Evolutionary conservation across 805 yeast genomes (phyloP), one percentile per base, ranked within the genome.

Genomic region (Wickerhamiella brachini): DNA sequence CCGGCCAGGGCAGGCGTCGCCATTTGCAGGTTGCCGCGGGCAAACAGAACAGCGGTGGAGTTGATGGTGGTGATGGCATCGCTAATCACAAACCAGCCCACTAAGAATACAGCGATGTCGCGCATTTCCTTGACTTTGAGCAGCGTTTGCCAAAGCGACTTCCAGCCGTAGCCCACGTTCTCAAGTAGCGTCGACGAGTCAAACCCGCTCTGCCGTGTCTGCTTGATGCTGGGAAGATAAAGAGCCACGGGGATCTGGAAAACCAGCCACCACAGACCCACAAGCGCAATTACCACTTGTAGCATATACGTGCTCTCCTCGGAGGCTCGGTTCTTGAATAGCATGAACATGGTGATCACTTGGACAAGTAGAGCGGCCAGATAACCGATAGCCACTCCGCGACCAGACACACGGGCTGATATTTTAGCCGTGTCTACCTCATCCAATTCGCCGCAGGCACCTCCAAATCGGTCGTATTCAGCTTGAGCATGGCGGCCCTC

Each of bases 21-120:
- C 93, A 84, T 85, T 42, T 73, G 70, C 23, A 84, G 65, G 54
- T 83, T 83, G 0, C 85, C 76, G 49, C 80, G 79, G 2, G 93
- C 85, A 67, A 84, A 84, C 39, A 84, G 62, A 29, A 85, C 78
- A 0, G 93, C 90, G 0, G 93, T 81, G 0, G 88, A 80, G 62
- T 83, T 84, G 51, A 84, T 83, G 0, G 93, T 85, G 1, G 89
- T 82, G 10, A 82, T 68, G 0, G 87, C 80, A 60, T 85, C 94
- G 20, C 85, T 78, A 2, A 84, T 70, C 44, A 85, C 73, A 57
- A 84, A 84, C 94, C 94, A 84, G 1, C 85, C 88, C 0, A 77
- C 47, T 9, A 84, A 65, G 56, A 81, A 84, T 12, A 77, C 72
- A n/a, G 77, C 69, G 18, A 85, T 84, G 57, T 84, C 90, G 55